Conservation (phyloP, 116 monocot genomes). For the Iris pallida region DNA sequence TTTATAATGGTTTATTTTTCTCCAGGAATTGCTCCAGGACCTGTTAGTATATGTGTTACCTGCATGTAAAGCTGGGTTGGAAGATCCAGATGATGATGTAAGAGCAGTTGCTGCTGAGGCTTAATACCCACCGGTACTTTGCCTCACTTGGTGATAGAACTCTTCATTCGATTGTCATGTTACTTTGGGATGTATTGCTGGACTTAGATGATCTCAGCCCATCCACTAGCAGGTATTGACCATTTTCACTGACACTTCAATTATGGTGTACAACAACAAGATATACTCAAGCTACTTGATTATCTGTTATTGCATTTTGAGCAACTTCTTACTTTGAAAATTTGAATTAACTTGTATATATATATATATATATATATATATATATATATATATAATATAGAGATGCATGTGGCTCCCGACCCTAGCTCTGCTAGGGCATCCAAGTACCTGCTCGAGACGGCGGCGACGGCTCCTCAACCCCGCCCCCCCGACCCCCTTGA, state of each 20-base stretch:
- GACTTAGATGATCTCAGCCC: constrained; percentile 97
- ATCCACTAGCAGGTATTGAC: constrained; percentile 89
- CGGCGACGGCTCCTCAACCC: too few relatives aligned
- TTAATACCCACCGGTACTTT: constrained; percentile 73
- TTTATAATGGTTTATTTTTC: neutral
- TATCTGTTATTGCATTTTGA: too few relatives aligned
- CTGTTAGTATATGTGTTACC: constrained; percentile 66
- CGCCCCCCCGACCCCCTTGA: too few relatives aligned
- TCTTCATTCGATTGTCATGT: constrained; percentile 74
- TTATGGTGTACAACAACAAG: neutral
- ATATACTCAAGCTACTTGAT: too few relatives aligned
- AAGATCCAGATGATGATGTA: constrained; percentile 98
- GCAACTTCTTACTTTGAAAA: too few relatives aligned
- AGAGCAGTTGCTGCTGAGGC: constrained; percentile 97
- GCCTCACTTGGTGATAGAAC: constrained; percentile 43
- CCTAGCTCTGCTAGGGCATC: too few relatives aligned
- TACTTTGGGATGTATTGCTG: constrained; percentile 98
- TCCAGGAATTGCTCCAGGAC: constrained; percentile 89
- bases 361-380: too few relatives aligned
- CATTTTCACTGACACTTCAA: neutral
- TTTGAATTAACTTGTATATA: neutral
- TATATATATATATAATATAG: too few relatives aligned
- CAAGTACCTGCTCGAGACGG: too few relatives aligned
- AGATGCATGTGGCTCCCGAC: too few relatives aligned
- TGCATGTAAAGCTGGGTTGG: constrained; percentile 90